Percentiles rank a stretch among this genome's conserved stretches.
These are phyloP conservation scores for Cystobasidium ongulense DNA, from an alignment of 768 basidiomycete species.

Conservation along the genomic window DNA sequence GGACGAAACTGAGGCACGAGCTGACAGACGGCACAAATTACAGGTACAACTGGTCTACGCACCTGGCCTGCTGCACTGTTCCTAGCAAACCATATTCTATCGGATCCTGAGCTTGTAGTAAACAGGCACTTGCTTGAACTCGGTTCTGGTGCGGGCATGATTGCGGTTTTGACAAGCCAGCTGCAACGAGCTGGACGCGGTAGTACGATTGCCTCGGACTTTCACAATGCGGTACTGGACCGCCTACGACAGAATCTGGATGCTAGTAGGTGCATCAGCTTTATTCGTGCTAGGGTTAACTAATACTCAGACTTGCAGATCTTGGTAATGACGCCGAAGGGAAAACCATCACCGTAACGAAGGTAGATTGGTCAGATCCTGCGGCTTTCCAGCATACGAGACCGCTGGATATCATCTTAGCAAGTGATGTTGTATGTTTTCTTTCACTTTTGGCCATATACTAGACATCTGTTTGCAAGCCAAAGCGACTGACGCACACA, in stretches of 20 bases:
- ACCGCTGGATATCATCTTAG: slow-evolving; percentile 7
- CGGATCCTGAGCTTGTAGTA: slow-evolving; percentile 36
- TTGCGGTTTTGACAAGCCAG: slow-evolving; percentile 38
- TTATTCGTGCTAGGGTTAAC: neutral
- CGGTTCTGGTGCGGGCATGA: slow-evolving; percentile 46
- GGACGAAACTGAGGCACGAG: neutral
- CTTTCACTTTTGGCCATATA: too few species aligned
- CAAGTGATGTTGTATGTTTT: slow-evolving; percentile 2
- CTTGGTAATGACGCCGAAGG: neutral
- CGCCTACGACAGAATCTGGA: neutral
- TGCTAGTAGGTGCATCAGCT: slow-evolving; percentile 9
- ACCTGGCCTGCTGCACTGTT: slow-evolving; percentile 29
- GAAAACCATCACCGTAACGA: neutral
- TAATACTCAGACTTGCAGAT: neutral
- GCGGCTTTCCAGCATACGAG: neutral
- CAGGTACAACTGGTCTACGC: slow-evolving; percentile 27
- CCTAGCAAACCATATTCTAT: slow-evolving; percentile 36
- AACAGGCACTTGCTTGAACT: slow-evolving; percentile 44
- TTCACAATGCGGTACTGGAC: slow-evolving; percentile 11
- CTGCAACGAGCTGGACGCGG: neutral
- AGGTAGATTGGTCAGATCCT: neutral
- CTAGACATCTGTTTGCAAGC: too few species aligned
- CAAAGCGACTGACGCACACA: too few species aligned
- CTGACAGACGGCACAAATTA: neutral
- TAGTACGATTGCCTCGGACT: slow-evolving; percentile 16